Base-by-base conservation (phyloP, 345 rosid species). In the Chamaenerion angustifolium region DNA sequence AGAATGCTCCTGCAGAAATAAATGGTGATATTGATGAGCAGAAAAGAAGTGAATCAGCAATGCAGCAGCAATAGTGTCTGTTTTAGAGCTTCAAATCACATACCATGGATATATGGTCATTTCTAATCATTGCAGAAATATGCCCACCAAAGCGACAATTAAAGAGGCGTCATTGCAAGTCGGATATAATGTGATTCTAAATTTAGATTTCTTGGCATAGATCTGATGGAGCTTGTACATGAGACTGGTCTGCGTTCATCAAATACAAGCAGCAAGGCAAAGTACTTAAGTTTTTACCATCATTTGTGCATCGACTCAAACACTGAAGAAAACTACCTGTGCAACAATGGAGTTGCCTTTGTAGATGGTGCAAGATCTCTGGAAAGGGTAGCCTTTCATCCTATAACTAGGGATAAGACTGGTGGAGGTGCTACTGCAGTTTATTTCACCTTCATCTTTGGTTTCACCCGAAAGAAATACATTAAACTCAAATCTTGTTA, bases 221-320 rank as follows among this genome's bases (percentile, higher is more conserved):
- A 90, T 76, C 68, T 86, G 81, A 49, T 60, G 74, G 61, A 90
- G 87, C 76, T 90, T 83, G 76, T 86, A 67, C 95, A 92, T 87
- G 40, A 92, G 83, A 65, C 89, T 76, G 17, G 89, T 87, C 98
- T 87, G 93, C 82, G 68, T 58, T 60, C 56, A 54, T 48, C 48
- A 52, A 2, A 14, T 50, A 27, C 14, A 15, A 40, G 9, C 9
- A 14, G 13, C 1, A 47, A 9, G 43, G 51, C 50, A 18, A 15
- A 12, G 16, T 21, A 10, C 10, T 3, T 3, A 48, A 18, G 31
- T 18, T 17, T 4, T 11, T 19, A 35, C 23, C n/a, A 11, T 19
- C 51, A 48, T 48, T 10, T 48, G 40, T 13, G 16, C 40, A 25
- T 49, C 6, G 21, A 19, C 10, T 16, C 14, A 35, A 12, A 16